Percentiles rank a stretch among this genome's conserved stretches.
These are phyloP conservation scores for Suillus brevipes DNA, from an alignment of 768 basidiomycete species.

Conservation along the genomic window DNA sequence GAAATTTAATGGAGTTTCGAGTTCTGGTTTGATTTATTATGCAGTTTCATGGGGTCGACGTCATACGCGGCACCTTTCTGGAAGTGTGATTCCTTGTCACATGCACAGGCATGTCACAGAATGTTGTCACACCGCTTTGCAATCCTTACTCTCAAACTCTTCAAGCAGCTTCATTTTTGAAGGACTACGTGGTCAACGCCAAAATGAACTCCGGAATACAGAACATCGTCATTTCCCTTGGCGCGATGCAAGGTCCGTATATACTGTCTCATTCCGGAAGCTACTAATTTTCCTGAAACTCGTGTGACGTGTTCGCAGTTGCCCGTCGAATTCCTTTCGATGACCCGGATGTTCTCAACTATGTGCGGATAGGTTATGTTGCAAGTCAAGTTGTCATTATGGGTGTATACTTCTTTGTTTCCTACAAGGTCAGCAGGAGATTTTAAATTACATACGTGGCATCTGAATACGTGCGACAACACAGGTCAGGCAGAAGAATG, in stretches of 20 bases:
- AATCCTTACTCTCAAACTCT: constrained; percentile 9
- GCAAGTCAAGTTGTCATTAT: constrained; percentile 70
- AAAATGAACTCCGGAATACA: constrained; percentile 75
- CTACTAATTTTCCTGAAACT: not conserved
- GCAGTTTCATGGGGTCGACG: not conserved
- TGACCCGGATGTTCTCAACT: constrained; percentile 76
- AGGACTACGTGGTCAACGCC: constrained; percentile 18
- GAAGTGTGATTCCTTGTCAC: constrained; percentile 30
- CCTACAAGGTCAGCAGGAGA: constrained; percentile 52
- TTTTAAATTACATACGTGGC: not conserved
- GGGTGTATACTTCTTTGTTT: constrained; percentile 78
- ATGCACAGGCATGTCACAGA: constrained; percentile 17
- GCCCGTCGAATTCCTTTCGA: constrained; percentile 91
- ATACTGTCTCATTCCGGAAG: not conserved
- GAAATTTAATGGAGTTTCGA: not conserved
- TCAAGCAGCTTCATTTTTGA: constrained; percentile 6
- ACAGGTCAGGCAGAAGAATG: constrained; percentile 96
- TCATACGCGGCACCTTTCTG: not conserved
- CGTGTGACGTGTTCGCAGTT: constrained; percentile 47
- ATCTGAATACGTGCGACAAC: constrained; percentile 12
- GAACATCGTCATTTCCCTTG: constrained; percentile 88
- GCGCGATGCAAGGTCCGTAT: constrained; percentile 81
- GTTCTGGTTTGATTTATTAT: not conserved
- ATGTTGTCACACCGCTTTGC: constrained; percentile 4
- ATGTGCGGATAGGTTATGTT: constrained; percentile 85